Conservation (phyloP, 2,329 filamentous ascomycete species). For the Colletotrichum chlorophyti region DNA sequence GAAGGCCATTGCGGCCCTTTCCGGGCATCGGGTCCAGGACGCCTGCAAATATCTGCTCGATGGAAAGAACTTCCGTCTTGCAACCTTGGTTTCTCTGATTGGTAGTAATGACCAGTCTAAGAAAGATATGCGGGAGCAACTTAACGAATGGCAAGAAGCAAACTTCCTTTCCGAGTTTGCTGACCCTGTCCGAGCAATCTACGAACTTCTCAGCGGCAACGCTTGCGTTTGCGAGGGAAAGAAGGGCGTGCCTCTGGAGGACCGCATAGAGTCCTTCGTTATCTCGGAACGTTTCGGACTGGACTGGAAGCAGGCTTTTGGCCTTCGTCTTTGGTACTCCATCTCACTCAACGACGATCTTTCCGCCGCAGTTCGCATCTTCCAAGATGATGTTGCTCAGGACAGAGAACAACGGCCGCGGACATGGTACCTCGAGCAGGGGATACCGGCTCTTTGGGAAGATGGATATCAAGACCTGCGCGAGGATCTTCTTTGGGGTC, state of each 20-base stretch:
- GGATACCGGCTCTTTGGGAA: slow-evolving; percentile 64
- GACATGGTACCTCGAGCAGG: slow-evolving; percentile 73
- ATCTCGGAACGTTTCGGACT: slow-evolving; percentile 85
- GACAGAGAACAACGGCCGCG: slow-evolving; percentile 75
- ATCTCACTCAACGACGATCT: slow-evolving; percentile 73
- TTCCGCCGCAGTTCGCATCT: slow-evolving; percentile 74
- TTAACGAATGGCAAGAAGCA: slow-evolving; percentile 83
- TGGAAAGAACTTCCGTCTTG: slow-evolving; percentile 82
- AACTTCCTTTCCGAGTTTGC: slow-evolving; percentile 88
- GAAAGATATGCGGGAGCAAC: slow-evolving; percentile 78
- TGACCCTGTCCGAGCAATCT: slow-evolving; percentile 83
- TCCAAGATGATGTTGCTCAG: slow-evolving; percentile 74
- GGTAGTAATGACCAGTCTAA: slow-evolving; percentile 74
- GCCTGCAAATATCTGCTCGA: slow-evolving; percentile 82
- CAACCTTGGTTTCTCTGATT: slow-evolving; percentile 83
- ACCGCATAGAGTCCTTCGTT: slow-evolving; percentile 79
- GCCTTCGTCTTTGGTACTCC: slow-evolving; percentile 88
- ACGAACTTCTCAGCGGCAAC: slow-evolving; percentile 88
- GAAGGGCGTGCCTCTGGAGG: slow-evolving; percentile 75
- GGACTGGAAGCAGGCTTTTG: slow-evolving; percentile 94
- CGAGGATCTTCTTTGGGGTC: slow-evolving; percentile 85
- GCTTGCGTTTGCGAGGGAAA: slow-evolving; percentile 84
- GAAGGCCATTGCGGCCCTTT: slow-evolving; percentile 81
- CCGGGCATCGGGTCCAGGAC: slow-evolving; percentile 79
- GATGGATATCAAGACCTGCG: slow-evolving; percentile 63